A percentile compares a stretch with the other conserved stretches of the same genome.
These are phyloP conservation scores for bread wheat (Triticum aestivum) DNA, from an alignment of 176 grass and related monocot species.

Conservation along the genomic window DNA sequence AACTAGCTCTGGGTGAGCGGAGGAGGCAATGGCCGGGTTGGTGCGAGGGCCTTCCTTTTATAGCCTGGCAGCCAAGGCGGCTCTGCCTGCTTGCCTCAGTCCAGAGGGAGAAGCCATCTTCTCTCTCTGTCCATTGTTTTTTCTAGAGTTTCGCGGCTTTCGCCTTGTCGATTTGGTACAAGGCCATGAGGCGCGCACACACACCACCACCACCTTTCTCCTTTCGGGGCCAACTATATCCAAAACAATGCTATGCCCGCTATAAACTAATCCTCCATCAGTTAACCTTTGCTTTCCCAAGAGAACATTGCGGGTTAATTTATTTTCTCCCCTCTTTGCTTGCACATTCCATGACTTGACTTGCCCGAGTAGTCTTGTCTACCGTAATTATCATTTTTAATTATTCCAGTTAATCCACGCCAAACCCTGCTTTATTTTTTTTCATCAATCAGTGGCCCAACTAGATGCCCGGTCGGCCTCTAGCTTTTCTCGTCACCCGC, in stretches of 20 bases:
- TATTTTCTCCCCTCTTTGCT: constrained; percentile 20
- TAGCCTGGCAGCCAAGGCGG: constrained; percentile 34
- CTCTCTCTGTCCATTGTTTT: constrained; percentile 26
- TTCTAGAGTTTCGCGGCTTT: constrained; percentile 37
- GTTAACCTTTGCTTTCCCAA: constrained; percentile 24
- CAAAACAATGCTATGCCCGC: constrained; percentile 17
- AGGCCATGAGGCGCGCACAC: constrained; percentile 25
- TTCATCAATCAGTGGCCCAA: constrained; percentile 18
- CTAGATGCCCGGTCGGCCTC: constrained; percentile 35
- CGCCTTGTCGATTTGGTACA: constrained; percentile 50
- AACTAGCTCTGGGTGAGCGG: constrained; percentile 43
- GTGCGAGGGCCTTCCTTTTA: constrained; percentile 64
- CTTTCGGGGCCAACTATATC: constrained; percentile 38
- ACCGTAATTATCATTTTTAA: neutral
- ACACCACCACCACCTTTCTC: constrained; percentile 18
- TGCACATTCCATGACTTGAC: constrained; percentile 49
- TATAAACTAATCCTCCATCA: constrained; percentile 7
- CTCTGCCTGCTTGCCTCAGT: constrained; percentile 6
- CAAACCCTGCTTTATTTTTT: constrained; percentile 24
- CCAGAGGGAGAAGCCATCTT: constrained; percentile 40
- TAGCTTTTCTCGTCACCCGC: constrained; percentile 25
- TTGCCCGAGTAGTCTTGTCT: constrained; percentile 43
- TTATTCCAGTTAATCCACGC: constrained; percentile 46
- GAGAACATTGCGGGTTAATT: constrained; percentile 28
- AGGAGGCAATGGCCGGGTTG: constrained; percentile 41